These are phyloP conservation scores for Boletus eberwhitei DNA, from an alignment of 768 basidiomycete genomes.

Conservation along the genomic window DNA sequence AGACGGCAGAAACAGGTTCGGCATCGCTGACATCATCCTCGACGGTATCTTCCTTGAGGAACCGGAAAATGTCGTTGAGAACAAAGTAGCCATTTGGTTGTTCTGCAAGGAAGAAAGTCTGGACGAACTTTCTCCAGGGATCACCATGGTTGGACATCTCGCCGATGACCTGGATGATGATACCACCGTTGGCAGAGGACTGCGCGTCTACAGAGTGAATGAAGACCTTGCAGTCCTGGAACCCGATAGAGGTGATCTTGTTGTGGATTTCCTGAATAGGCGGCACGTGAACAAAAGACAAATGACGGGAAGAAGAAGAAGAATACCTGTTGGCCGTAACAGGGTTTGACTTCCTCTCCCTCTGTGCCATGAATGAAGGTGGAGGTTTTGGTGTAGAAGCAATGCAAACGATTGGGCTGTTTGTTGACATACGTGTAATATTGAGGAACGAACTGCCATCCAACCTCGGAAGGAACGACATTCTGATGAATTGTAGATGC, in stretches of 20 bases:
- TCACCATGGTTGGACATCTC: slow-evolving; percentile 95
- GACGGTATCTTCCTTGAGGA: slow-evolving; percentile 92
- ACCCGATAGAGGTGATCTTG: slow-evolving; percentile 91
- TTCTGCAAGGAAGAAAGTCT: slow-evolving; percentile 99
- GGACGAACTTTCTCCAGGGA: slow-evolving; percentile 97
- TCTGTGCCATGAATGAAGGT: slow-evolving; percentile 97
- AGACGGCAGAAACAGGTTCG: slow-evolving; percentile 33
- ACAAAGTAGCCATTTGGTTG: slow-evolving; percentile 99
- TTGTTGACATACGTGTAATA: slow-evolving; percentile 99
- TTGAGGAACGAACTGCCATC: slow-evolving; percentile 99
- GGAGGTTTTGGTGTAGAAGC: slow-evolving; percentile 97
- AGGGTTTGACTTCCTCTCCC: slow-evolving; percentile 89
- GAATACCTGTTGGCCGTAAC: slow-evolving; percentile 89
- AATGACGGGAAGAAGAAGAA: slow-evolving; percentile 1
- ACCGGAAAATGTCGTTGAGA: slow-evolving; percentile 99
- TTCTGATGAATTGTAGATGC: slow-evolving; percentile 50
- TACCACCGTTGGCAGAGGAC: slow-evolving; percentile 89
- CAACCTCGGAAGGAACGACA: slow-evolving; percentile 90
- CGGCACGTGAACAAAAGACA: slow-evolving; percentile 2
- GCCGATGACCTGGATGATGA: slow-evolving; percentile 98
- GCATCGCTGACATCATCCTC: slow-evolving; percentile 69
- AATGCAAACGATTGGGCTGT: slow-evolving; percentile 93
- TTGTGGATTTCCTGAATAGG: slow-evolving; percentile 85
- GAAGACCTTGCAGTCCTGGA: slow-evolving; percentile 97
- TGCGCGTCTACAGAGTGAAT: slow-evolving; percentile 99